phyloP scores from a whole-genome alignment of 345 rosid genomes.

The Raphanus raphanistrum region DNA sequence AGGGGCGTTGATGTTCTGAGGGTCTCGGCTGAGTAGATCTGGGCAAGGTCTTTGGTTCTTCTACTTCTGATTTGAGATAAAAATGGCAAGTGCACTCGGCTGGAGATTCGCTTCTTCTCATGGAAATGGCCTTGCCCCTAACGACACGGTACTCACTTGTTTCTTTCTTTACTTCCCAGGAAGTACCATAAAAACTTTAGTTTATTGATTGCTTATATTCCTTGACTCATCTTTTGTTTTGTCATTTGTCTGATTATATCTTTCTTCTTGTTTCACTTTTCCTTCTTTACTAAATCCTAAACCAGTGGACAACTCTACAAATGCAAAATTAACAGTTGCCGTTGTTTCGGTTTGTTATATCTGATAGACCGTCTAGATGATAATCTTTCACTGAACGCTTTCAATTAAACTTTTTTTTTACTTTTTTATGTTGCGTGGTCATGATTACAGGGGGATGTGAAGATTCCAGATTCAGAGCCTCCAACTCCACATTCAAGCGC shows the following conservation, averaged over 20 bases:
- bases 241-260: background rate
- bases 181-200: background rate
- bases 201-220: background rate
- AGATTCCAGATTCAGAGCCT: constrained; percentile 92
- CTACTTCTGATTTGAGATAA: constrained; percentile 33
- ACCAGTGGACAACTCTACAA: background rate
- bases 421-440: constrained; percentile 24
- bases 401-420: background rate
- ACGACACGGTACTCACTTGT: constrained; percentile 53
- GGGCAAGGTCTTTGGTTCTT: constrained; percentile 32
- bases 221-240: background rate
- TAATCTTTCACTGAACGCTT: background rate
- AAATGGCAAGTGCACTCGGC: constrained; percentile 74
- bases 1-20: background rate
- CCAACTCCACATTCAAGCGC: constrained; percentile 85
- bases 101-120: constrained; percentile 62
- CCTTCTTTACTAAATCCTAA: background rate
- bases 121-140: constrained; percentile 49
- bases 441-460: constrained; percentile 71
- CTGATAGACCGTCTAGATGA: background rate
- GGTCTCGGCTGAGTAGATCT: background rate
- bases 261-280: constrained; percentile 1
- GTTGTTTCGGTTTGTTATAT: background rate
- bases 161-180: background rate
- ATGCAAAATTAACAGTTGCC: background rate